Evolutionary conservation across 2,329 filamentous ascomycete species (phyloP).

Genomic region (Bipolaris oryzae): DNA sequence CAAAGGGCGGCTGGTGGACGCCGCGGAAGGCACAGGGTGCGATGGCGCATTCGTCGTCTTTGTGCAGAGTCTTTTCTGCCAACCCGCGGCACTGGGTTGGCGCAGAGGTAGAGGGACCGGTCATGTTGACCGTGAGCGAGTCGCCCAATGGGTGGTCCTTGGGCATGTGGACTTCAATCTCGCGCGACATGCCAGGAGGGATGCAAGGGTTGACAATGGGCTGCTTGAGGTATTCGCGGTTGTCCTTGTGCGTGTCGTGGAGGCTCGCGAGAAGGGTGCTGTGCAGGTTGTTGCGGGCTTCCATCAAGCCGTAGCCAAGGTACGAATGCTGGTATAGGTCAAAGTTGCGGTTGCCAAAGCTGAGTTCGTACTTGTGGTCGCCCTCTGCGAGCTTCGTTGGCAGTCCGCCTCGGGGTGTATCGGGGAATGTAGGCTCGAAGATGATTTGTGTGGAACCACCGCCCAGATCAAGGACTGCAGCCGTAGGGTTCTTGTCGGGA

Average conservation of each 20-base stretch:
- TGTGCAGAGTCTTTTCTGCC: conserved; percentile 88
- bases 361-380: conserved; percentile 93
- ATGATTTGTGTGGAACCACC: conserved; percentile 98
- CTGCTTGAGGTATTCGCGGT: conserved; percentile 68
- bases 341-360: conserved; percentile 89
- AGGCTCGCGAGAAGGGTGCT: conserved; percentile 74
- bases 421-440: conserved; percentile 92
- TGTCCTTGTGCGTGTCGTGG: conserved; percentile 64
- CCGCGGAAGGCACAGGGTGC: conserved; percentile 98
- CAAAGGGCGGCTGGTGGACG: conserved; percentile 88
- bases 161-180: conserved; percentile 74
- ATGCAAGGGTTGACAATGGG: conserved; percentile 86
- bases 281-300: conserved; percentile 87
- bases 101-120: conserved; percentile 75
- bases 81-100: conserved; percentile 88
- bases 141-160: conserved; percentile 69
- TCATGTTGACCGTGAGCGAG: conserved; percentile 79
- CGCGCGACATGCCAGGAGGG: conserved; percentile 75
- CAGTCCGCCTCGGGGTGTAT: conserved; percentile 74
- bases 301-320: conserved; percentile 95
- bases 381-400: conserved; percentile 84
- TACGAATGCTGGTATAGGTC: conserved; percentile 98
- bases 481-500: conserved; percentile 86
- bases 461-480: conserved; percentile 93
- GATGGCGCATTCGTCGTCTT: conserved; percentile 80